Evolutionary conservation across 805 yeast genomes (phyloP).

Genomic region (Pichia manshurica): DNA sequence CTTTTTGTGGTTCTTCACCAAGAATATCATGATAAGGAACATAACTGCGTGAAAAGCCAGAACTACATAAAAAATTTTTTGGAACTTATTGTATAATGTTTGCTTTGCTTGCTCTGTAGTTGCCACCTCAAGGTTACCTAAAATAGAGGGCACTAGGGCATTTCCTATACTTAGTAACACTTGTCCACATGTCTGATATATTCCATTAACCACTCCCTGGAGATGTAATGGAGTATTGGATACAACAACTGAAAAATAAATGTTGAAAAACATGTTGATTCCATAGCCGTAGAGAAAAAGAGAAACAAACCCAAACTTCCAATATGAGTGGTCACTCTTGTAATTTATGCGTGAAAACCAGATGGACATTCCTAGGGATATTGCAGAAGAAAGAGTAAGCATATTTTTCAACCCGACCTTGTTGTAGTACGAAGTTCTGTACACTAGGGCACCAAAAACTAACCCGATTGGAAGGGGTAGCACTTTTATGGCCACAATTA

Average conservation of each 20-base stretch:
- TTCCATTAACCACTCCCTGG: constrained; percentile 19
- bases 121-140: constrained; percentile 12
- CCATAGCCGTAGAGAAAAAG: constrained; percentile 18
- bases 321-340: constrained; percentile 16
- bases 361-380: constrained; percentile 14
- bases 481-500: constrained; percentile 34
- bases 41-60: constrained; percentile 6
- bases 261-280: constrained; percentile 30
- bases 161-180: constrained; percentile 15
- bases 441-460: constrained; percentile 24
- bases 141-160: constrained; percentile 16
- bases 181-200: constrained; percentile 16
- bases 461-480: constrained; percentile 32
- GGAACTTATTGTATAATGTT: constrained; percentile 5
- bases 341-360: constrained; percentile 20
- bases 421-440: constrained; percentile 10
- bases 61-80: constrained; percentile 1
- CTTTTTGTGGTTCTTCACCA: not conserved
- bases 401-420: constrained; percentile 21
- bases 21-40: not conserved
- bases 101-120: not conserved
- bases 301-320: constrained; percentile 25
- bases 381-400: constrained; percentile 12
- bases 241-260: constrained; percentile 30
- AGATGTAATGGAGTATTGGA: constrained; percentile 19